phyloP scores from a whole-genome alignment of 2,329 filamentous ascomycete species.

The Phoma herbarum region DNA sequence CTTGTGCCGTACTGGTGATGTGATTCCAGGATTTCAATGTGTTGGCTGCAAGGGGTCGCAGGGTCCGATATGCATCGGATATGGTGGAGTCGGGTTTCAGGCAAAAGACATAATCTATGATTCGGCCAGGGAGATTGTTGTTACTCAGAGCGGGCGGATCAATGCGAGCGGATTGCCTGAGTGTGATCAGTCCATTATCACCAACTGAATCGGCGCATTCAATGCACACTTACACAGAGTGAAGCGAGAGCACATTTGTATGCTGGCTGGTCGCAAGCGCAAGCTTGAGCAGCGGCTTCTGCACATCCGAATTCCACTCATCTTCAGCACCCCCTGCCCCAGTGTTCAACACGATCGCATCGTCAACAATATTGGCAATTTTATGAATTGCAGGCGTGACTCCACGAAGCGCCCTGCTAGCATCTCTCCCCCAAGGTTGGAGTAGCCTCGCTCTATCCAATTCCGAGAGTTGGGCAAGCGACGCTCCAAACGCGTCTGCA shows the following conservation, averaged over 20 bases:
- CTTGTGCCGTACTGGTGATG: conserved; percentile 18
- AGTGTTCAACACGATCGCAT: conserved; percentile 26
- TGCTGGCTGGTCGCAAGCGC: conserved; percentile 29
- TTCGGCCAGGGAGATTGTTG: conserved; percentile 25
- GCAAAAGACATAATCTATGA: conserved; percentile 36
- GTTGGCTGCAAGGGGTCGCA: conserved; percentile 22
- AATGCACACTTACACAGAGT: conserved; percentile 28
- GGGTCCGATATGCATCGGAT: conserved; percentile 27
- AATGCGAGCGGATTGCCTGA: conserved; percentile 33
- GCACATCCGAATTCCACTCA: conserved; percentile 35
- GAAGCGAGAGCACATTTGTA: conserved; percentile 23
- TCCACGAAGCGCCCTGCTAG: conserved; percentile 21
- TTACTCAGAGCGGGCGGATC: conserved; percentile 30
- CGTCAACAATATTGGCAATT: conserved; percentile 26
- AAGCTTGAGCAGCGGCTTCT: conserved; percentile 34
- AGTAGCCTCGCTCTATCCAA: conserved; percentile 25
- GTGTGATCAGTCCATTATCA: conserved; percentile 1
- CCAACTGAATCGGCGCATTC: neutral
- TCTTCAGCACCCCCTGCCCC: conserved; percentile 31
- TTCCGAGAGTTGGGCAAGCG: conserved; percentile 8
- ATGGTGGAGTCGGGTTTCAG: conserved; percentile 29
- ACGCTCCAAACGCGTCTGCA: conserved; percentile 15
- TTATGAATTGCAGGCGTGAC: conserved; percentile 25
- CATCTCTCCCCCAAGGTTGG: conserved; percentile 28
- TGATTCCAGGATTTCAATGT: conserved; percentile 31